Conservation (phyloP, 139 green algal genomes). For the Picochlorum sp. region DNA sequence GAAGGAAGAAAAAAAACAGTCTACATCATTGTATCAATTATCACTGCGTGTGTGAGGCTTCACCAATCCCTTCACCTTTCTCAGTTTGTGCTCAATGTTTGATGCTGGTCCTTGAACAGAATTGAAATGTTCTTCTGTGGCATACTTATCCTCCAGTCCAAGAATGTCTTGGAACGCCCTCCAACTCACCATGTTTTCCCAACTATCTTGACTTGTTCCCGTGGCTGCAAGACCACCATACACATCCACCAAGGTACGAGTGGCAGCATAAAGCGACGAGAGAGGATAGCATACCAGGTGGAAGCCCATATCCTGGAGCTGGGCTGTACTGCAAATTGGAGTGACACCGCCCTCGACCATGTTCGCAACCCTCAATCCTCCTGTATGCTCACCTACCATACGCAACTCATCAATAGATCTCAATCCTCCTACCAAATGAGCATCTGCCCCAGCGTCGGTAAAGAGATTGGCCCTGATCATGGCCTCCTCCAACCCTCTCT, state of each 20-base stretch:
- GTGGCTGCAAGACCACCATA: slow-evolving; percentile 26
- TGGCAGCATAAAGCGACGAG: slow-evolving; percentile 36
- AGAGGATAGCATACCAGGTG: slow-evolving; percentile 56
- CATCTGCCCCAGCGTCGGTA: slow-evolving; percentile 63
- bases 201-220: slow-evolving; percentile 41
- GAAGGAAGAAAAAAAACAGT: neutral
- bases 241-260: slow-evolving; percentile 17
- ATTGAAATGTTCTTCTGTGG: slow-evolving; percentile 35
- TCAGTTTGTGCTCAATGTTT: slow-evolving; percentile 12
- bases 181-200: slow-evolving; percentile 40
- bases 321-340: slow-evolving; percentile 40
- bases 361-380: slow-evolving; percentile 53
- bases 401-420: slow-evolving; percentile 56
- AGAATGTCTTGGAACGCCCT: slow-evolving; percentile 52
- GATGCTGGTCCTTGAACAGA: slow-evolving; percentile 10
- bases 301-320: slow-evolving; percentile 62
- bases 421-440: slow-evolving; percentile 59
- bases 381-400: slow-evolving; percentile 40
- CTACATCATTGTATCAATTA: neutral
- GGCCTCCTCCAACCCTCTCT: slow-evolving; percentile 52
- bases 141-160: slow-evolving; percentile 39
- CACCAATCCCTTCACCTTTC: slow-evolving; percentile 16
- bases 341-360: slow-evolving; percentile 70
- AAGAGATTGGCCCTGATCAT: slow-evolving; percentile 61
- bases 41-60: neutral